These are phyloP conservation scores for Botrytis pseudocinerea DNA, from an alignment of 2,329 filamentous ascomycete species.

Conservation along the genomic window DNA sequence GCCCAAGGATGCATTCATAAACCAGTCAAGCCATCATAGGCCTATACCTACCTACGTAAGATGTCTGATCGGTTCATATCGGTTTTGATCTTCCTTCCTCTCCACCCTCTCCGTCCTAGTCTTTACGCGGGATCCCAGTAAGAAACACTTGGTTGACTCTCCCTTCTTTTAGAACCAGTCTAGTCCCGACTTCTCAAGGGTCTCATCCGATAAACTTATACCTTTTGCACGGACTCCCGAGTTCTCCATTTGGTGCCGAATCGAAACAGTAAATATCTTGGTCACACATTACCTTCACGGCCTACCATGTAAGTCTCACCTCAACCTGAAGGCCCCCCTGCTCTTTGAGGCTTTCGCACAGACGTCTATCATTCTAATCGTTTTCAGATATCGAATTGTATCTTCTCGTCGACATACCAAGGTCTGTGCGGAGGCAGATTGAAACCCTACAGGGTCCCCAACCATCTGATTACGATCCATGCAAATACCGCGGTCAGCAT, in stretches of 20 bases:
- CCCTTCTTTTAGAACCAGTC: background rate
- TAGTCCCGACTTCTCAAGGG: background rate
- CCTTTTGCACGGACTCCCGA: constrained; percentile 18
- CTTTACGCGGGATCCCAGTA: background rate
- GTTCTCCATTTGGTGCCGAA: constrained; percentile 7
- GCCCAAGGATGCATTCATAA: background rate
- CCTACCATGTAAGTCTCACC: background rate
- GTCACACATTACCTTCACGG: background rate
- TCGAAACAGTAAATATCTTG: background rate
- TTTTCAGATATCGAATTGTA: background rate
- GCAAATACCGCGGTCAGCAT: background rate
- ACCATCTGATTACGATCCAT: constrained; percentile 6
- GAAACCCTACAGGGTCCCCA: background rate
- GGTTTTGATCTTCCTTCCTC: background rate
- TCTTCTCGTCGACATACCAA: constrained; percentile 4
- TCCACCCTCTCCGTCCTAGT: background rate
- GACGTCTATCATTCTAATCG: background rate
- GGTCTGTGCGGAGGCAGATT: constrained; percentile 14
- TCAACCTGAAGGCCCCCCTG: background rate
- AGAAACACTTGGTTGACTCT: constrained; percentile 1
- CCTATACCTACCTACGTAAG: background rate
- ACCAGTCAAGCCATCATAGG: background rate
- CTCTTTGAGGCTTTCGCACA: constrained; percentile 13
- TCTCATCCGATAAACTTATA: constrained; percentile 1
- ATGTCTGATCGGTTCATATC: background rate